These are phyloP conservation scores for Phytophthora nicotianae DNA, from an alignment of 352 stramenopile species.

Conservation along the genomic window DNA sequence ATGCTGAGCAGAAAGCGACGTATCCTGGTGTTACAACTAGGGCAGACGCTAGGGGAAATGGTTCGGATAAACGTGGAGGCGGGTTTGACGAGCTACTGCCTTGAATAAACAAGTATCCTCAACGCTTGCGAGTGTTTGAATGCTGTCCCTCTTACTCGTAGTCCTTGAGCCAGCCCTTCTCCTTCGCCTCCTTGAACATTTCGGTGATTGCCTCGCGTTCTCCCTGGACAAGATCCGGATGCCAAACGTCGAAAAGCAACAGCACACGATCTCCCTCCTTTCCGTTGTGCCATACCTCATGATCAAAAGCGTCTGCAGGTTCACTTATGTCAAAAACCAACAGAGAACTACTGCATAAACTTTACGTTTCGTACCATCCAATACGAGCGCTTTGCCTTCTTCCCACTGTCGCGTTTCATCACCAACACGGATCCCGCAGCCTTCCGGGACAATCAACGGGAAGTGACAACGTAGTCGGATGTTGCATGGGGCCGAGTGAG, in stretches of 20 bases:
- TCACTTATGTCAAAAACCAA: background rate
- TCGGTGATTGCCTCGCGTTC: slow-evolving; percentile 63
- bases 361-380: slow-evolving; percentile 57
- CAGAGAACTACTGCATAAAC: background rate
- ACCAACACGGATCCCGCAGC: slow-evolving; percentile 93
- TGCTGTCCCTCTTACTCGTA: slow-evolving; percentile 28
- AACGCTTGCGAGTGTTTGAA: too few relatives aligned
- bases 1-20: slow-evolving; percentile 27
- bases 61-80: background rate
- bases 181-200: slow-evolving; percentile 77
- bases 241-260: slow-evolving; percentile 88
- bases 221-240: slow-evolving; percentile 63
- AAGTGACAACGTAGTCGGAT: slow-evolving; percentile 95
- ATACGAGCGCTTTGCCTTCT: slow-evolving; percentile 78
- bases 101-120: slow-evolving; percentile 9
- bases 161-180: slow-evolving; percentile 81
- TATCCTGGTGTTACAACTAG: slow-evolving; percentile 6
- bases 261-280: slow-evolving; percentile 74
- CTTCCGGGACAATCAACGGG: slow-evolving; percentile 88
- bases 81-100: slow-evolving; percentile 28
- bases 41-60: background rate
- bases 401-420: slow-evolving; percentile 83
- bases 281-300: slow-evolving; percentile 82
- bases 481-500: slow-evolving; percentile 96
- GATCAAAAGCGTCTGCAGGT: slow-evolving; percentile 77